Conservation (phyloP, 2,329 filamentous ascomycete genomes). For the Ceratocystis cubensis region DNA sequence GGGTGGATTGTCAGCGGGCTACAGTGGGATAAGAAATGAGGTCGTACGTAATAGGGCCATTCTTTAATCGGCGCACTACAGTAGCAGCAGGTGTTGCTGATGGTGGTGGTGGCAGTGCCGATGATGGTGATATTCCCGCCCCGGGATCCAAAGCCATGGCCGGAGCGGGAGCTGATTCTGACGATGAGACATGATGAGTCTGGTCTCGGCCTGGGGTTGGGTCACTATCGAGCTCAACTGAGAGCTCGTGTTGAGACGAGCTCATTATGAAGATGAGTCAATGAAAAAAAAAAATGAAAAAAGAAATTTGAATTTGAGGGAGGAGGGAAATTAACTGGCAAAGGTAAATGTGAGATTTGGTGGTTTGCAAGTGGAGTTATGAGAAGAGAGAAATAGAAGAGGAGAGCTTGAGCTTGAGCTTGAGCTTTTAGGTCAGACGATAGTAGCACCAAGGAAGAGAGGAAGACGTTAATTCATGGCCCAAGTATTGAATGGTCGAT, state of each 20-base stretch:
- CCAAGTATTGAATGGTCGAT: neutral
- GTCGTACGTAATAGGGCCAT: conserved; percentile 21
- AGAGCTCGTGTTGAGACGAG: conserved; percentile 7
- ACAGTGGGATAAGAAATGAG: neutral
- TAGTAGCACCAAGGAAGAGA: conserved; percentile 2
- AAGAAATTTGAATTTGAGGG: neutral
- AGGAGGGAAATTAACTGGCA: too few relatives aligned
- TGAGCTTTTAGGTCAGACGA: conserved; percentile 1
- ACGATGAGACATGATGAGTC: neutral
- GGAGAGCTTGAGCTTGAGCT: neutral
- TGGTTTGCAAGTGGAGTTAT: neutral
- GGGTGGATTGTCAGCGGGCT: neutral
- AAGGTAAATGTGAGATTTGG: neutral
- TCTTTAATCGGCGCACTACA: conserved; percentile 16
- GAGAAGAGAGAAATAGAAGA: neutral
- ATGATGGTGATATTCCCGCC: neutral
- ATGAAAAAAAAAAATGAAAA: neutral
- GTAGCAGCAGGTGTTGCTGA: neutral
- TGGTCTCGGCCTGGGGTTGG: neutral
- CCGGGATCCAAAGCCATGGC: neutral
- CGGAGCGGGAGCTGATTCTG: neutral
- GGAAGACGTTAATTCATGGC: neutral
- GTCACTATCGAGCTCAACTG: neutral
- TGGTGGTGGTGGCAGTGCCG: neutral
- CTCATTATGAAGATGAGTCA: neutral